These are phyloP conservation scores for Populus tremula DNA, from an alignment of 345 rosid genomes.

Conservation along the genomic window DNA sequence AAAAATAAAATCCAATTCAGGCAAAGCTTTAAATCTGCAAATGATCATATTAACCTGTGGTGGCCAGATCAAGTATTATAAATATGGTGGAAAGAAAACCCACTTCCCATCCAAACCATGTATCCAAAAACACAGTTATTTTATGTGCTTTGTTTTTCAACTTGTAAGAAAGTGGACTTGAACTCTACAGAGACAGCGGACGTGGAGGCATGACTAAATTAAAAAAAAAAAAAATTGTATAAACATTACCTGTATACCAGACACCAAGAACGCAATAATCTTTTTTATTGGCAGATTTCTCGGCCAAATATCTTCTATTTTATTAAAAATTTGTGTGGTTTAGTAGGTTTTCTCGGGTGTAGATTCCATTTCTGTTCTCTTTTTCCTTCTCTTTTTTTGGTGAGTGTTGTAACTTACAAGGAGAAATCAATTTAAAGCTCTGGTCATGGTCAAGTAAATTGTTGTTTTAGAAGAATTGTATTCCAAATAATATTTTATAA, in stretches of 20 bases:
- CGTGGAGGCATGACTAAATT: conserved; percentile 34
- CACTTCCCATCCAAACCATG: too few relatives aligned
- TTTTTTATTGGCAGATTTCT: neutral
- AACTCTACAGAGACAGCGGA: conserved; percentile 16
- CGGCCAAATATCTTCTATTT: neutral
- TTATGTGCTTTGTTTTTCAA: neutral
- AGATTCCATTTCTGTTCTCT: neutral
- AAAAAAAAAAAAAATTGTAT: neutral
- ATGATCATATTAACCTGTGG: too few relatives aligned
- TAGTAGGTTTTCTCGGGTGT: too few relatives aligned
- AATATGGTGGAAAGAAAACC: too few relatives aligned
- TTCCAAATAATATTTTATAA: too few relatives aligned
- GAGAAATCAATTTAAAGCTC: too few relatives aligned
- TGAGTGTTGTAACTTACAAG: too few relatives aligned
- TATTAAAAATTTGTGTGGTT: neutral
- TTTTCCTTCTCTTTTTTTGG: too few relatives aligned
- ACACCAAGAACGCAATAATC: neutral
- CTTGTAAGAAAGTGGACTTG: conserved; percentile 16
- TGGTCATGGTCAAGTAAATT: too few relatives aligned
- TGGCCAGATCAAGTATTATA: too few relatives aligned
- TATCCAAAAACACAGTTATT: neutral
- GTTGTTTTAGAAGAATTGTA: too few relatives aligned
- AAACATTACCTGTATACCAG: neutral
- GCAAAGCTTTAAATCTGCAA: too few relatives aligned
- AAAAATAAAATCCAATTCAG: neutral